phyloP scores from a whole-genome alignment of 2,329 filamentous ascomycete genomes.

The Stagonosporopsis tanaceti region DNA sequence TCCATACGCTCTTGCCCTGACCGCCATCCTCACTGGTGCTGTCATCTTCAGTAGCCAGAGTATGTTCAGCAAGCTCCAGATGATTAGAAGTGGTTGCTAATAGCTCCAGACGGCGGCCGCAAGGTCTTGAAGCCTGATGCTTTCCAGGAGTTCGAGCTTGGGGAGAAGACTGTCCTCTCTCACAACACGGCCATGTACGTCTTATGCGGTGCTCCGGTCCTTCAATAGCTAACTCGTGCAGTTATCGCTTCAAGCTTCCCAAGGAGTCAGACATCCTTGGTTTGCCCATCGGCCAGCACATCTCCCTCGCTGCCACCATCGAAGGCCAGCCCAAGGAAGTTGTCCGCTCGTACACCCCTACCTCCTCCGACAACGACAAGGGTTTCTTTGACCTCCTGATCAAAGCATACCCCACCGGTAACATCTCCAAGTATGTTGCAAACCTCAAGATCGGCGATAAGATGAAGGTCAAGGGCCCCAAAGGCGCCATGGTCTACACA shows the following conservation, averaged over 20 bases:
- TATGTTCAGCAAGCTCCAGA: background rate
- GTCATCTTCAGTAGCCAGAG: slow-evolving; percentile 15
- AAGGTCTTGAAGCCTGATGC: slow-evolving; percentile 85
- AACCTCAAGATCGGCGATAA: slow-evolving; percentile 77
- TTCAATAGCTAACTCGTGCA: slow-evolving; percentile 45
- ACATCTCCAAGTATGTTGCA: slow-evolving; percentile 94
- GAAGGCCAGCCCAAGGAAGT: slow-evolving; percentile 54
- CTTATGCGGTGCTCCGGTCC: too few species aligned
- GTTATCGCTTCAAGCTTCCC: slow-evolving; percentile 92
- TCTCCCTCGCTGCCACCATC: slow-evolving; percentile 79
- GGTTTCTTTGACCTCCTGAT: slow-evolving; percentile 96
- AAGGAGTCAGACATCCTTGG: slow-evolving; percentile 82
- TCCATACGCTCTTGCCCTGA: slow-evolving; percentile 72
- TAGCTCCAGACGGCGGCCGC: slow-evolving; percentile 68
- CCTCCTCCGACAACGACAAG: slow-evolving; percentile 58
- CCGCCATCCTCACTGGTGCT: slow-evolving; percentile 63
- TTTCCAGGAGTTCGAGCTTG: slow-evolving; percentile 92
- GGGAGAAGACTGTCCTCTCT: slow-evolving; percentile 93
- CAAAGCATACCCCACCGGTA: slow-evolving; percentile 97
- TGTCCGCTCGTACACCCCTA: slow-evolving; percentile 53
- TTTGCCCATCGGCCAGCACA: slow-evolving; percentile 97
- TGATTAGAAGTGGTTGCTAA: background rate
- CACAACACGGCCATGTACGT: slow-evolving; percentile 96
- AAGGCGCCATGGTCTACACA: slow-evolving; percentile 96
- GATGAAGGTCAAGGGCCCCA: slow-evolving; percentile 91